These are phyloP conservation scores for Linnemannia elongata DNA, from an alignment of 192 early-diverging fungal species.

Conservation along the genomic window DNA sequence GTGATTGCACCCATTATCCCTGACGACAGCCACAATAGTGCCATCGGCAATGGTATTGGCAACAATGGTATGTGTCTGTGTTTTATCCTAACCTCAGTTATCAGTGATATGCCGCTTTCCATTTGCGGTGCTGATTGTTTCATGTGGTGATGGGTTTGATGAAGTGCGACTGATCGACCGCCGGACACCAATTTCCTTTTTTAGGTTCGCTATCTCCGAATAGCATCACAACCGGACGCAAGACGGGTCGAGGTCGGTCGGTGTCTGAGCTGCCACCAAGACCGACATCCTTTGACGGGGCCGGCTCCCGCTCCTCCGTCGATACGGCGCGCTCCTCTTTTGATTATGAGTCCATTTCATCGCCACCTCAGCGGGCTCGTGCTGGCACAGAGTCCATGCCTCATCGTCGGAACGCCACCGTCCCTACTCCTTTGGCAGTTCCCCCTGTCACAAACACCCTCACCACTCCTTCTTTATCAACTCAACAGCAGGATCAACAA, in stretches of 20 bases:
- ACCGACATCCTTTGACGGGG: conserved; percentile 40
- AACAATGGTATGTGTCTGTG: not conserved
- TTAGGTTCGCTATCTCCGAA: conserved; percentile 26
- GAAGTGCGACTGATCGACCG: not conserved
- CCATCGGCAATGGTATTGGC: conserved; percentile 8
- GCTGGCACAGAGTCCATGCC: conserved; percentile 13
- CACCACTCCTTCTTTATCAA: not conserved
- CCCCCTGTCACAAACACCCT: not conserved
- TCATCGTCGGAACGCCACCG: not conserved
- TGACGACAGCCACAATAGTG: conserved; percentile 36
- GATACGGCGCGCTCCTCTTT: conserved; percentile 27
- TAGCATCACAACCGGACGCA: not conserved
- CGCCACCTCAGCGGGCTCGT: not conserved
- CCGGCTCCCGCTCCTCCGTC: not conserved
- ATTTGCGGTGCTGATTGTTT: not conserved
- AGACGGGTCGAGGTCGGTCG: conserved; percentile 40
- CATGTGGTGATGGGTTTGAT: not conserved
- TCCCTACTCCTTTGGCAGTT: not conserved
- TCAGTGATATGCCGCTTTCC: not conserved
- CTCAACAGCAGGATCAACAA: not conserved
- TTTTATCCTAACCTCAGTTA: not conserved
- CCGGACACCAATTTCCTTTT: not conserved
- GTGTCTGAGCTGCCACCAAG: conserved; percentile 49
- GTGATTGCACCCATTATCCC: conserved; percentile 41
- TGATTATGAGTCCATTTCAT: conserved; percentile 24